Conservation (phyloP, 1,284 basidiomycete species). For the Ustilago vetiveriae region DNA sequence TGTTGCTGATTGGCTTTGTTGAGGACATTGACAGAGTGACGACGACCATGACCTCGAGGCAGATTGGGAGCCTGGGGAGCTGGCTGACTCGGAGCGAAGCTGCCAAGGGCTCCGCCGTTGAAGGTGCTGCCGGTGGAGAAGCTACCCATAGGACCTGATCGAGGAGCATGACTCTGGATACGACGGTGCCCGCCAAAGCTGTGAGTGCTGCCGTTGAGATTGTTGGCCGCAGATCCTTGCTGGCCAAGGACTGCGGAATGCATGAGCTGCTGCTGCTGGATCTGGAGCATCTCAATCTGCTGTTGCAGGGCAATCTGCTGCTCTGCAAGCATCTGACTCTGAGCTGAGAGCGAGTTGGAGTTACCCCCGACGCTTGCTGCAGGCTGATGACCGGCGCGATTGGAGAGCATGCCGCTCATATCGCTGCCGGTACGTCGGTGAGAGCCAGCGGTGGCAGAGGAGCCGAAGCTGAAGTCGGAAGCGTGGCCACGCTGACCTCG, state of each 20-base stretch:
- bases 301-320: slow-evolving; percentile 69
- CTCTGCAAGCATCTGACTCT: slow-evolving; percentile 73
- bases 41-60: slow-evolving; percentile 81
- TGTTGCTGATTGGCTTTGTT: slow-evolving; percentile 66
- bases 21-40: slow-evolving; percentile 90
- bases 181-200: slow-evolving; percentile 75
- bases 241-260: slow-evolving; percentile 59
- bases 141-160: slow-evolving; percentile 75
- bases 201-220: slow-evolving; percentile 22
- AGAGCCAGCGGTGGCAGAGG: slow-evolving; percentile 21
- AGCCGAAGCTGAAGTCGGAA: slow-evolving; percentile 35
- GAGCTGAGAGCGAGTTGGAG: slow-evolving; percentile 68
- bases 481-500: slow-evolving; percentile 37
- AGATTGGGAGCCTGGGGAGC: slow-evolving; percentile 21
- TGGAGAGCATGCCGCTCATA: slow-evolving; percentile 44
- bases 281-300: slow-evolving; percentile 68
- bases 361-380: slow-evolving; percentile 79
- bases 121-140: slow-evolving; percentile 60
- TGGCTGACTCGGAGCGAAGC: slow-evolving; percentile 28
- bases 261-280: slow-evolving; percentile 68
- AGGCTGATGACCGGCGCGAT: slow-evolving; percentile 35
- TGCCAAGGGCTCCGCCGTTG: slow-evolving; percentile 23
- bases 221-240: slow-evolving; percentile 4
- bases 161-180: slow-evolving; percentile 77
- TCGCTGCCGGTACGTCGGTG: slow-evolving; percentile 59